phyloP scores from a whole-genome alignment of 2,329 filamentous ascomycete species.

The Fusarium fujikuroi region DNA sequence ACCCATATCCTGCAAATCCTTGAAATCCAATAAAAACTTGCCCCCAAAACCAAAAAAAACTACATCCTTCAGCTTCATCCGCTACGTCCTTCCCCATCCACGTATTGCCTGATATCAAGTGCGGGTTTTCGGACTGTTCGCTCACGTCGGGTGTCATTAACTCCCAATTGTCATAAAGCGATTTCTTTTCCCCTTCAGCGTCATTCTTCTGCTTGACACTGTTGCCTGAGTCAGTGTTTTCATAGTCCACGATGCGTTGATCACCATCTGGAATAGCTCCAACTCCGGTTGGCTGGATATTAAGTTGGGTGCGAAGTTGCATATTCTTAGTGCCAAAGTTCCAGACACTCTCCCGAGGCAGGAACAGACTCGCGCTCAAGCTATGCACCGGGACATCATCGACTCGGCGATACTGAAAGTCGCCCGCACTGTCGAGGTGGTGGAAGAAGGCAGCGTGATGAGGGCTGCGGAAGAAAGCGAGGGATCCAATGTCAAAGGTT shows the following conservation, averaged over 20 bases:
- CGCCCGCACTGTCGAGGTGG: slow-evolving; percentile 60
- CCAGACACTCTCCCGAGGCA: slow-evolving; percentile 62
- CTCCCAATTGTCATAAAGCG: slow-evolving; percentile 52
- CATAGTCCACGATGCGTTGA: slow-evolving; percentile 32
- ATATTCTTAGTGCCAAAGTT: slow-evolving; percentile 56
- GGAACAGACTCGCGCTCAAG: slow-evolving; percentile 64
- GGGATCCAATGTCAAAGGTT: slow-evolving; percentile 65
- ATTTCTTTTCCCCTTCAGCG: slow-evolving; percentile 40
- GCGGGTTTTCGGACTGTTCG: slow-evolving; percentile 49
- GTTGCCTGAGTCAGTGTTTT: slow-evolving; percentile 16
- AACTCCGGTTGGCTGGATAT: slow-evolving; percentile 35
- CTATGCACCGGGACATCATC: slow-evolving; percentile 63
- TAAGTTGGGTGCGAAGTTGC: slow-evolving; percentile 8
- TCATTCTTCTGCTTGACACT: slow-evolving; percentile 10
- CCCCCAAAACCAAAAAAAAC: slow-evolving; percentile 22
- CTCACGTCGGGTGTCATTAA: slow-evolving; percentile 52
- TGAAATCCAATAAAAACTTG: slow-evolving; percentile 22
- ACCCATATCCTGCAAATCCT: slow-evolving; percentile 36
- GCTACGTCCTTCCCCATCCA: slow-evolving; percentile 49
- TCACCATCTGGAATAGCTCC: slow-evolving; percentile 42
- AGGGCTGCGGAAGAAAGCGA: slow-evolving; percentile 61
- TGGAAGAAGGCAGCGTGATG: slow-evolving; percentile 60
- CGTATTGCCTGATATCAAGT: slow-evolving; percentile 52
- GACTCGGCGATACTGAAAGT: slow-evolving; percentile 60
- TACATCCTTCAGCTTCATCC: slow-evolving; percentile 7